Percentiles rank a stretch among this genome's conserved stretches.
Conservation (phyloP, 768 basidiomycete species). For the Termitomyces sp. region DNA sequence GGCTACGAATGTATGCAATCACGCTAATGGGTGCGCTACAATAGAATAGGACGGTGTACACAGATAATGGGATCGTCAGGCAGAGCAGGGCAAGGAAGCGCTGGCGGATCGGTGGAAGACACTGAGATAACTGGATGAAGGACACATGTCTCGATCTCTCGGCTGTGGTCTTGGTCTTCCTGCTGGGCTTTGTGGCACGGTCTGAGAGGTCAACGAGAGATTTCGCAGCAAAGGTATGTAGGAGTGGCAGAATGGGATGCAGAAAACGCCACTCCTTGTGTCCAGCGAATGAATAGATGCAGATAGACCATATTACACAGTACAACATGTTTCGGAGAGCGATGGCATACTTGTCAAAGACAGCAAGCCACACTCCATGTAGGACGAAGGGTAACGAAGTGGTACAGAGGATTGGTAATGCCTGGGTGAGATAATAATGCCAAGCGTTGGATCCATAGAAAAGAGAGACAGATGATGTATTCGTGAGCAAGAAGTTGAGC, state of each 20-base stretch:
- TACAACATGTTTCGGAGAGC: constrained; percentile 39
- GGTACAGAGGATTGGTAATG: constrained; percentile 73
- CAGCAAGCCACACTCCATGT: constrained; percentile 45
- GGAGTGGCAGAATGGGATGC: constrained; percentile 81
- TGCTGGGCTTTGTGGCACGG: neutral
- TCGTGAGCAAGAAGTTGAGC: constrained; percentile 77
- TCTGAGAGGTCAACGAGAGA: constrained; percentile 50
- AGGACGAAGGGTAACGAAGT: constrained; percentile 68
- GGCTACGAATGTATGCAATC: constrained; percentile 55
- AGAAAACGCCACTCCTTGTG: constrained; percentile 99
- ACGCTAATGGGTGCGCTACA: constrained; percentile 75
- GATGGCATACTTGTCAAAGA: constrained; percentile 20
- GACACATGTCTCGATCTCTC: neutral
- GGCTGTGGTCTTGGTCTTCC: neutral
- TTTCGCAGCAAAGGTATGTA: constrained; percentile 75
- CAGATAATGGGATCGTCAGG: constrained; percentile 51
- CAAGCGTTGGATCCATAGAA: constrained; percentile 86
- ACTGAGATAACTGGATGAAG: neutral
- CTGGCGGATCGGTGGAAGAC: constrained; percentile 26
- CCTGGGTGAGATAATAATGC: constrained; percentile 90
- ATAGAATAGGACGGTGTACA: constrained; percentile 73
- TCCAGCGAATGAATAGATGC: constrained; percentile 70
- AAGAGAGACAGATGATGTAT: constrained; percentile 79
- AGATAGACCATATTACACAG: constrained; percentile 54
- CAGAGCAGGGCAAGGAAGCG: constrained; percentile 38